Evolutionary conservation across 179 eudicot genomes (phyloP).

Genomic region (Silene vulgaris): DNA sequence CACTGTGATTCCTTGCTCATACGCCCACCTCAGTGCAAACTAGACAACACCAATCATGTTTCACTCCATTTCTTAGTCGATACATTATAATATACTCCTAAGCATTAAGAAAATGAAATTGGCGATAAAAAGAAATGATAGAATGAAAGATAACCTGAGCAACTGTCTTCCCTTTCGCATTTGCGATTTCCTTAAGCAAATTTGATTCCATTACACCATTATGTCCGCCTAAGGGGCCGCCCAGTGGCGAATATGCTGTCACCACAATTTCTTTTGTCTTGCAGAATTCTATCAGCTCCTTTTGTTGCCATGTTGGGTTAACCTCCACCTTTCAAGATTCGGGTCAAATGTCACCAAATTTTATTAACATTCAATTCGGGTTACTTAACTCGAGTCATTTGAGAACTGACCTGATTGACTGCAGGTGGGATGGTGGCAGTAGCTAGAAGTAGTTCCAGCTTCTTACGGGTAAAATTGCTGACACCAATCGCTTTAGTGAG

Average conservation of each 20-base stretch:
- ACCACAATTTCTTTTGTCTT: constrained; percentile 37
- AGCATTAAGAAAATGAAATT: background rate
- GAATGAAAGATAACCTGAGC: constrained; percentile 29
- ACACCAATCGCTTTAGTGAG: constrained; percentile 60
- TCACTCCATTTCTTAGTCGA: constrained; percentile 3
- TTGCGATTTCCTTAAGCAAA: constrained; percentile 26
- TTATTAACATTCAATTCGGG: background rate
- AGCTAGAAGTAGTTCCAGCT: constrained; percentile 34
- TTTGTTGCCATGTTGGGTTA: constrained; percentile 57
- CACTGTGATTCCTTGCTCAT: constrained; percentile 52
- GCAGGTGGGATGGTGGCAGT: constrained; percentile 58
- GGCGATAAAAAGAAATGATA: background rate
- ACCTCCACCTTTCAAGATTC: constrained; percentile 52
- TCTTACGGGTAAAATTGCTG: constrained; percentile 55
- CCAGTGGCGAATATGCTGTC: constrained; percentile 54
- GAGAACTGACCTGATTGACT: constrained; percentile 48
- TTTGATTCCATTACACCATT: constrained; percentile 40
- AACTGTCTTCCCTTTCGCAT: constrained; percentile 26
- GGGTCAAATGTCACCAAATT: background rate
- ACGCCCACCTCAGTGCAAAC: constrained; percentile 64
- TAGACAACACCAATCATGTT: constrained; percentile 7
- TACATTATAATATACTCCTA: background rate
- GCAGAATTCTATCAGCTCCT: constrained; percentile 46
- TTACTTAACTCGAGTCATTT: background rate
- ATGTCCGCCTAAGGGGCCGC: constrained; percentile 49